These are phyloP conservation scores for Parsonsia alboflavescens DNA, from an alignment of 257 asterid genomes.

Conservation along the genomic window DNA sequence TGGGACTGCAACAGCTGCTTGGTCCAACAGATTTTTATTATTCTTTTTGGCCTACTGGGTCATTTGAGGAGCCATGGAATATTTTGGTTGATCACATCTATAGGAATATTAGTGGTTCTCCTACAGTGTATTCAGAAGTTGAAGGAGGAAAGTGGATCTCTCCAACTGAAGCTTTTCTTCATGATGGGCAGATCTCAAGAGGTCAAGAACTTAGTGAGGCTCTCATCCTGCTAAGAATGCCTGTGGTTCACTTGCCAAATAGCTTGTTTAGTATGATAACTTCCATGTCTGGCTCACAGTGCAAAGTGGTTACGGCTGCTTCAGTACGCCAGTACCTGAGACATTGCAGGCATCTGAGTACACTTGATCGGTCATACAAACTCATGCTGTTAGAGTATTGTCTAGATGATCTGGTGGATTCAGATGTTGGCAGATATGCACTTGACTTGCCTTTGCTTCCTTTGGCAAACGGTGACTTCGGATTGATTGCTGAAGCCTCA, in stretches of 20 bases:
- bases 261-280: constrained; percentile 61
- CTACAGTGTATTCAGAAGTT: constrained; percentile 61
- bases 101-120: constrained; percentile 48
- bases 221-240: constrained; percentile 85
- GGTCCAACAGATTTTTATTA: constrained; percentile 64
- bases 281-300: constrained; percentile 39
- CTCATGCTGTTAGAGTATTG: constrained; percentile 82
- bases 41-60: constrained; percentile 88
- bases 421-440: constrained; percentile 64
- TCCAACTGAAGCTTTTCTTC: constrained; percentile 71
- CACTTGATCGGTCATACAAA: constrained; percentile 47
- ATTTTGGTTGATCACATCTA: constrained; percentile 67
- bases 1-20: constrained; percentile 45
- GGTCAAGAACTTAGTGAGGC: constrained; percentile 58
- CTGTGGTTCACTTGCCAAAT: constrained; percentile 72
- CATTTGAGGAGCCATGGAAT: constrained; percentile 92
- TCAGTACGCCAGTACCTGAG: constrained; percentile 75
- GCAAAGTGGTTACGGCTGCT: constrained; percentile 77
- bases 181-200: constrained; percentile 48
- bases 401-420: constrained; percentile 83
- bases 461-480: constrained; percentile 84
- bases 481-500: constrained; percentile 48
- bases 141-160: constrained; percentile 86
- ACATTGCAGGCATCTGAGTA: constrained; percentile 32
- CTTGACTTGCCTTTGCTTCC: constrained; percentile 70